Base-by-base conservation (phyloP, 441 rosid species). In the Isatis lusitanica region DNA sequence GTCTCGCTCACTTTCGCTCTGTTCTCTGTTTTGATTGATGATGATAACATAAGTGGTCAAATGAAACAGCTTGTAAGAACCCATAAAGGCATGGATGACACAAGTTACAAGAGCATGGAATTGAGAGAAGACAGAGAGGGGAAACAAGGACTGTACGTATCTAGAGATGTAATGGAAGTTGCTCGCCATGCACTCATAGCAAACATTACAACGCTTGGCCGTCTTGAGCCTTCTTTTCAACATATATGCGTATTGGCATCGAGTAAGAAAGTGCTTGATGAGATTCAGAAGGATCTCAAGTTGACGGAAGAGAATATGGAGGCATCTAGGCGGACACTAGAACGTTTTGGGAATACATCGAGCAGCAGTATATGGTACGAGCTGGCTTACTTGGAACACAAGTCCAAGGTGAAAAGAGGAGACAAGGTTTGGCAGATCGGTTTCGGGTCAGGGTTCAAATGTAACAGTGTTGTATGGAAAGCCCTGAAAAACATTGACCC, bases 361-460 rank as follows among this genome's bases (percentile, higher is more conserved):
- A 90, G 93, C 57, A 87, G 93, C 35, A 85, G 89, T 8, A 65
- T 85, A 17, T 90, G 91, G 96, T 90, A 90, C 42, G 89, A 88
- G 60, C 75, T 90, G 63, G 92, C 92, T 60, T 86, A 84, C 78
- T 67, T 87, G 74, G 91, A 91, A 66, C 84, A 85, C 15, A 77
- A 79, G 24, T 48, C 7, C 18, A 83, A 75, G 78, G 70, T 90
- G 7, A 87, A 75, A 73, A 74, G 70, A 67, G 89, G 87, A 2
- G 82, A 90, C 44, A 82, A 78, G 59, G 75, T 85, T 73, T 87
- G 90, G 90, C 91, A 90, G 50, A 73, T 85, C 21, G 86, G 86
- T 39, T 86, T 85, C 2, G 97, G 92, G 26, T 88, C 92, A 6
- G 92, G 94, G 46, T 82, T 86, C 62, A 86, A 87, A 80, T 87